Evolutionary conservation across 2,329 filamentous ascomycete genomes (phyloP).

Genomic region (Paraconiothyrium sp.): DNA sequence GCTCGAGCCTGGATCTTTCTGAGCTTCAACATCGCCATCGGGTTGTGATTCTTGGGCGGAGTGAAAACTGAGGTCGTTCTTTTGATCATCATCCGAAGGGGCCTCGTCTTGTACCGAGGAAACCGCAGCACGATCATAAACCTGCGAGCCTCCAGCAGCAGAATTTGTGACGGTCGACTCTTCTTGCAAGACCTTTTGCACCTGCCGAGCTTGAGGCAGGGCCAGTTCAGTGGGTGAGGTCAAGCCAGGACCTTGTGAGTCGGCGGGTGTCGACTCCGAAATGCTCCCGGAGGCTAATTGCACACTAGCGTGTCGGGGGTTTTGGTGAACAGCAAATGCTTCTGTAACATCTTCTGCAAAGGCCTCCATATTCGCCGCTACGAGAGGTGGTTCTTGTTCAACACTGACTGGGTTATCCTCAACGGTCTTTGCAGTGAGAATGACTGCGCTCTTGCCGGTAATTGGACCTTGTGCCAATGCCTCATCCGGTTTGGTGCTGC

Average conservation of each 20-base stretch:
- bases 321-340: background rate
- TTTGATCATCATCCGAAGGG: constrained; percentile 34
- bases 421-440: background rate
- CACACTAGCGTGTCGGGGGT: background rate
- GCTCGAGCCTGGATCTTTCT: background rate
- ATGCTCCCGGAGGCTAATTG: background rate
- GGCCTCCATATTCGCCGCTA: background rate
- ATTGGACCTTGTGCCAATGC: no score
- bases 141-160: background rate
- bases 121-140: background rate
- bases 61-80: constrained; percentile 36
- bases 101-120: constrained; percentile 14
- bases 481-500: background rate
- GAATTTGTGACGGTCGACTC: background rate
- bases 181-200: background rate
- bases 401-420: background rate
- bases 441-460: background rate
- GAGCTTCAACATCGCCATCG: constrained; percentile 18
- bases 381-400: background rate
- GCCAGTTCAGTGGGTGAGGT: background rate
- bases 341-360: background rate
- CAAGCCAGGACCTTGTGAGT: constrained; percentile 1
- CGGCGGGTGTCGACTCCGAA: background rate
- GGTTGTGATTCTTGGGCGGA: constrained; percentile 33
- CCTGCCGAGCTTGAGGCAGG: background rate